Evolutionary conservation across 2,329 filamentous ascomycete genomes (phyloP).

Genomic region (Cladophialophora exuberans): DNA sequence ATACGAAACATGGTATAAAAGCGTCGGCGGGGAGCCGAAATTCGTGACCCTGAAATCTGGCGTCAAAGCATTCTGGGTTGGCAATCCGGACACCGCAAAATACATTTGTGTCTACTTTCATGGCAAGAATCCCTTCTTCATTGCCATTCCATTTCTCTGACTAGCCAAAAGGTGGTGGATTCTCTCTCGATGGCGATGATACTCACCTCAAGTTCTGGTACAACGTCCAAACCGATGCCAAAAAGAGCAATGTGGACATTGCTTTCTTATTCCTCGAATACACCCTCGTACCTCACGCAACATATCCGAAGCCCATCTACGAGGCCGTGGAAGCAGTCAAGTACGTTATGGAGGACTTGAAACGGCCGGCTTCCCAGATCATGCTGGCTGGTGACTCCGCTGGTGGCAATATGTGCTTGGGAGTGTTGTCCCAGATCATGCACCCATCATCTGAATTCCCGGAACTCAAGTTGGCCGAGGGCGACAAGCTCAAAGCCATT

Average conservation of each 20-base stretch:
- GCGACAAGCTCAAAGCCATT: conserved; percentile 48
- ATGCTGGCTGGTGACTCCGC: conserved; percentile 50
- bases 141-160: background rate
- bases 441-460: conserved; percentile 58
- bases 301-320: conserved; percentile 48
- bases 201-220: conserved; percentile 33
- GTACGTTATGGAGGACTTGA: conserved; percentile 42
- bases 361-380: conserved; percentile 40
- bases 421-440: conserved; percentile 29
- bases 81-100: conserved; percentile 29
- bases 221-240: conserved; percentile 21
- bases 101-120: conserved; percentile 33
- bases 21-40: conserved; percentile 18
- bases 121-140: conserved; percentile 14
- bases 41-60: conserved; percentile 30
- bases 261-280: conserved; percentile 61
- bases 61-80: conserved; percentile 33
- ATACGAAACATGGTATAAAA: conserved; percentile 28
- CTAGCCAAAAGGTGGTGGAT: conserved; percentile 28
- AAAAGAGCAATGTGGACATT: conserved; percentile 46
- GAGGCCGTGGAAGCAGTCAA: conserved; percentile 46
- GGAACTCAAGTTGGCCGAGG: conserved; percentile 37
- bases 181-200: conserved; percentile 29
- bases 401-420: conserved; percentile 45
- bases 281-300: conserved; percentile 54